phyloP scores from a whole-genome alignment of 495 filamentous ascomycete species.

The Hypoxylon perforatum region DNA sequence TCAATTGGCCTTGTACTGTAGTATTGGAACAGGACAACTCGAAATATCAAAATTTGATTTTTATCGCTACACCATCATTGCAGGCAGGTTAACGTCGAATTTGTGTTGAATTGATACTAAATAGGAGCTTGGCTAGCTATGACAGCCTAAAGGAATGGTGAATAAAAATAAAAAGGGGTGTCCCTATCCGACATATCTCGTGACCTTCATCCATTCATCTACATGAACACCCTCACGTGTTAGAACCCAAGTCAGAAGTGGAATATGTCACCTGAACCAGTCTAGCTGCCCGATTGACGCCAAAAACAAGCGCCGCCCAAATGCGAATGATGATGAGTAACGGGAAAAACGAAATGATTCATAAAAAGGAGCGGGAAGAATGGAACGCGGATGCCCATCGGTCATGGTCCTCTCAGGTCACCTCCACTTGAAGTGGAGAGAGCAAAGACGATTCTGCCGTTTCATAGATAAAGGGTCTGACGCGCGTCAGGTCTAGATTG shows the following conservation, averaged over 20 bases:
- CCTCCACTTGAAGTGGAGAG: not conserved
- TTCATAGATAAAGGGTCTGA: not conserved
- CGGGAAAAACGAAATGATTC: constrained; percentile 2
- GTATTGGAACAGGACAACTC: constrained; percentile 17
- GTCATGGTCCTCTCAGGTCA: not conserved
- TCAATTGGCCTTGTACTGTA: constrained; percentile 11
- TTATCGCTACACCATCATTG: constrained; percentile 2
- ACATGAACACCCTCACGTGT: constrained; percentile 22
- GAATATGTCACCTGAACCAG: constrained; percentile 21
- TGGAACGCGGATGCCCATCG: constrained; percentile 10
- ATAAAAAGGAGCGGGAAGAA: constrained; percentile 34
- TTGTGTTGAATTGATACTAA: constrained; percentile 34
- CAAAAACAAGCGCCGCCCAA: constrained; percentile 37
- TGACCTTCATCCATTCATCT: constrained; percentile 39
- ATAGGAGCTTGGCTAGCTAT: constrained; percentile 28
- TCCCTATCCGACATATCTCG: constrained; percentile 33
- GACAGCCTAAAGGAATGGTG: constrained; percentile 33
- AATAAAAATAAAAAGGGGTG: constrained; percentile 28
- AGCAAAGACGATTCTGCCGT: not conserved
- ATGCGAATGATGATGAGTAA: constrained; percentile 26
- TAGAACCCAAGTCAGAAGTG: constrained; percentile 14
- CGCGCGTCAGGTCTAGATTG: not conserved
- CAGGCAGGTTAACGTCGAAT: constrained; percentile 9
- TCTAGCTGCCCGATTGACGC: constrained; percentile 39
- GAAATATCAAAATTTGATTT: constrained; percentile 12